These are phyloP conservation scores for Venturia effusa DNA, from an alignment of 2,329 filamentous ascomycete genomes.

Conservation along the genomic window DNA sequence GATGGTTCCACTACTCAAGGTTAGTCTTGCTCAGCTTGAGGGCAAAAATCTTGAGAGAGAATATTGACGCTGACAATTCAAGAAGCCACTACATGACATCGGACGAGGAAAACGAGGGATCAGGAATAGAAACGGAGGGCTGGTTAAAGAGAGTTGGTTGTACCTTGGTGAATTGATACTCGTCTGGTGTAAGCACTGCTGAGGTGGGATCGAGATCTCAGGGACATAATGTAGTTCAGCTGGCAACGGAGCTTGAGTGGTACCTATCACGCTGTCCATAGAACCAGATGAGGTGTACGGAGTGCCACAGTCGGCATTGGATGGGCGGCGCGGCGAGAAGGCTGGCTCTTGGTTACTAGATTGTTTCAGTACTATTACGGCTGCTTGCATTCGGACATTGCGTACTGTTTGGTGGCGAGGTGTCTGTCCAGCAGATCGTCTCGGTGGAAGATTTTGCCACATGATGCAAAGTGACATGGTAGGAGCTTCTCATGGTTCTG, in stretches of 20 bases:
- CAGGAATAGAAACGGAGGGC: not conserved
- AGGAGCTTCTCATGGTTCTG: slow-evolving; percentile 34
- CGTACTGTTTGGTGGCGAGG: slow-evolving; percentile 33
- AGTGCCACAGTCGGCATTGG: not conserved
- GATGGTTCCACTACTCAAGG: not conserved
- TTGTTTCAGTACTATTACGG: not conserved
- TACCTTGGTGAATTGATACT: slow-evolving; percentile 2
- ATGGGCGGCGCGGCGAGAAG: not conserved
- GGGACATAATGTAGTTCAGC: not conserved
- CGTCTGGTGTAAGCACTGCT: not conserved
- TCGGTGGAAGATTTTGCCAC: slow-evolving; percentile 33
- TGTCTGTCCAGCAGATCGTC: slow-evolving; percentile 35
- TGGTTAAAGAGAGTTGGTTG: not conserved
- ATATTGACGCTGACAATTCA: slow-evolving; percentile 2
- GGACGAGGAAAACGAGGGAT: not conserved
- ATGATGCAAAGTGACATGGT: slow-evolving; percentile 29
- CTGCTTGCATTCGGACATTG: not conserved
- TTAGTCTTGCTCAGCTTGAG: not conserved
- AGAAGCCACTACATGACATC: slow-evolving; percentile 6
- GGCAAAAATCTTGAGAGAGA: slow-evolving; percentile 3
- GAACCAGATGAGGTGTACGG: not conserved
- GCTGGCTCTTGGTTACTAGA: not conserved
- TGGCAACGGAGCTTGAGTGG: not conserved
- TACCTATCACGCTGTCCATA: not conserved
- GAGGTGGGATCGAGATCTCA: not conserved